These are phyloP conservation scores for Nemania serpens DNA, from an alignment of 2,329 filamentous ascomycete genomes.

Conservation along the genomic window DNA sequence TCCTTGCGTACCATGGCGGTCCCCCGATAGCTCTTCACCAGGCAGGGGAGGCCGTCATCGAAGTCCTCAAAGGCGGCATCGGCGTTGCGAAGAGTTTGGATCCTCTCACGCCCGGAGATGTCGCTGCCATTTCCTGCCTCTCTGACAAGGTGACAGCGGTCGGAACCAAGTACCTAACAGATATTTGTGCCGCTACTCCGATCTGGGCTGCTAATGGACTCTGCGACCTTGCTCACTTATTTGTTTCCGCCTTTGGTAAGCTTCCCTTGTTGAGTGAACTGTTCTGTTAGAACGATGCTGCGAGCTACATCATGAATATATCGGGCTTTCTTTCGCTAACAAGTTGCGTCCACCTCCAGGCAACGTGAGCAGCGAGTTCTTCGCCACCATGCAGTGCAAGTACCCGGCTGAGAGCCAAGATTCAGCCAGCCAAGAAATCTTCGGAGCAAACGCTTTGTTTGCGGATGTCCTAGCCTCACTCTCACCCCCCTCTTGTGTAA, in stretches of 20 bases:
- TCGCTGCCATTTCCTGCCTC: slow-evolving; percentile 16
- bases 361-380: slow-evolving; percentile 22
- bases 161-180: slow-evolving; percentile 18
- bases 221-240: slow-evolving; percentile 17
- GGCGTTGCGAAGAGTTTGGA: background rate
- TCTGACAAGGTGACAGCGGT: slow-evolving; percentile 1
- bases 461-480: slow-evolving; percentile 6
- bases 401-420: slow-evolving; percentile 22
- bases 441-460: slow-evolving; percentile 14
- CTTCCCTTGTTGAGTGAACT: background rate
- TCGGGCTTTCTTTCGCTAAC: background rate
- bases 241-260: slow-evolving; percentile 20
- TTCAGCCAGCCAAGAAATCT: slow-evolving; percentile 12
- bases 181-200: slow-evolving; percentile 13
- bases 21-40: slow-evolving; percentile 18
- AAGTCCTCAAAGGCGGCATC: slow-evolving; percentile 2
- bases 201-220: slow-evolving; percentile 18
- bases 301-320: too few relatives aligned
- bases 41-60: slow-evolving; percentile 11
- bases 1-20: slow-evolving; percentile 12
- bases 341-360: slow-evolving; percentile 2
- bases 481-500: slow-evolving; percentile 19
- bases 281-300: background rate
- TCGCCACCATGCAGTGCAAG: slow-evolving; percentile 16
- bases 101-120: slow-evolving; percentile 27